Base-by-base conservation (phyloP, 129 eudicot species). In the Apium graveolens region DNA sequence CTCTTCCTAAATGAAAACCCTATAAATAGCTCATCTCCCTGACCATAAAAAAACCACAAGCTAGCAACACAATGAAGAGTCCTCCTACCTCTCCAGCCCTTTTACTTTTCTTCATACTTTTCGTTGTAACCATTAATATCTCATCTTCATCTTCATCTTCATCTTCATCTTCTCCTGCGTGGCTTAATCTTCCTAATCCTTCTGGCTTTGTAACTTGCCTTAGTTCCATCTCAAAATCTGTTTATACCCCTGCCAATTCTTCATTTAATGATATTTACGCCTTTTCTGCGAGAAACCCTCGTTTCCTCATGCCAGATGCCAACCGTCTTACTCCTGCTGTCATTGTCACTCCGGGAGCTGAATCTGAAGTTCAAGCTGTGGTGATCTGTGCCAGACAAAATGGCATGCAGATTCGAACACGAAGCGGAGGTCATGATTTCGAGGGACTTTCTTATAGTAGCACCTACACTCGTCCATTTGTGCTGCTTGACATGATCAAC, bases 371-470 rank as follows among this genome's bases (percentile, higher is more conserved):
- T 14, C 74, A 18, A 8, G 10, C 44, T 6, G 74, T 69, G 1
- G 74, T 69, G 44, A 32, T 32, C 26, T 69, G 74, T 35, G 74
- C 74, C 27, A 69, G 2, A 35, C 24, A 35, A 17, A 32, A 69
- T 69, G 44, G 18, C 74, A 69, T 69, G 26, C 74, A 35, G 26
- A 35, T 69, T 35, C 41, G 74, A 12, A 69, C 43, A 7, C 8
- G 74, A 7, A 69, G 74, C 14, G 74, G 74, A 31, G 74, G 74
- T 11, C 74, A 69, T 69, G 74, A 69, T 69, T 69, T 69, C 14
- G 74, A 69, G 44, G 74, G 74, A 5, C 74, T 69, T 69, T 69
- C 74, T 34, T 69, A 8, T 16, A 69, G 74, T 69, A 69, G 74
- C 26, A 69, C 74, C 0, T 69, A 69, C 9, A 38, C 41, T 16